phyloP scores from a whole-genome alignment of 345 rosid genomes.

The Gossypioides kirkii region DNA sequence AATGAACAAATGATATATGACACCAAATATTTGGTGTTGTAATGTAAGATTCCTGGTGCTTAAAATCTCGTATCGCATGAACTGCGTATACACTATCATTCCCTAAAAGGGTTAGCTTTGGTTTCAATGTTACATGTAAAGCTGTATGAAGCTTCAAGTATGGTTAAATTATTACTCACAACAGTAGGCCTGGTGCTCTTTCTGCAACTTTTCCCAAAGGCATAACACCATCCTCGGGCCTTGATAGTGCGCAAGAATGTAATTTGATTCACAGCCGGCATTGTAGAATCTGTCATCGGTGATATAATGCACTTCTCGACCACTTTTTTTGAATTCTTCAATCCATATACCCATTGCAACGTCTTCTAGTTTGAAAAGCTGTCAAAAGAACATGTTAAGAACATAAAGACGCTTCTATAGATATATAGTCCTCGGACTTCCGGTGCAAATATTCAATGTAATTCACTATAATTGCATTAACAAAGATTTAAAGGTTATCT shows the following conservation, averaged over 20 bases:
- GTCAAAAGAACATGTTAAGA: conserved; percentile 17
- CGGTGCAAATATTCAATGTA: not conserved
- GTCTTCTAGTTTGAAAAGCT: conserved; percentile 91
- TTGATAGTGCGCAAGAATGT: conserved; percentile 87
- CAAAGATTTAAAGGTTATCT: not conserved
- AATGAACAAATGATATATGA: no score
- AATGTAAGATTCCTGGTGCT: no score
- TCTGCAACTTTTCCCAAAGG: conserved; percentile 87
- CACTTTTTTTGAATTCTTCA: conserved; percentile 50
- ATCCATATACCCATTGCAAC: conserved; percentile 98
- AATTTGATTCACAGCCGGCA: conserved; percentile 62
- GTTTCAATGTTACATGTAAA: conserved; percentile 10
- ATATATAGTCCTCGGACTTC: not conserved
- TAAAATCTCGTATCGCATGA: not conserved
- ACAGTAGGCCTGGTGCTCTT: conserved; percentile 56
- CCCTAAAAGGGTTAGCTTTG: not conserved
- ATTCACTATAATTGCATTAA: not conserved
- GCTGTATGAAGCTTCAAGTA: not conserved
- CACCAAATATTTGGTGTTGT: no score
- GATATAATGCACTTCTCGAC: conserved; percentile 50
- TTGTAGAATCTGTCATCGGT: conserved; percentile 72
- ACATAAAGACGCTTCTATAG: not conserved
- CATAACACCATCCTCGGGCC: conserved; percentile 69
- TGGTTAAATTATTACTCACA: conserved; percentile 47
- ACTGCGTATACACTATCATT: not conserved